Evolutionary conservation across 164 flowering plant genomes (phyloP), one percentile per base, ranked within the genome.

Genomic region (Piper longum): DNA sequence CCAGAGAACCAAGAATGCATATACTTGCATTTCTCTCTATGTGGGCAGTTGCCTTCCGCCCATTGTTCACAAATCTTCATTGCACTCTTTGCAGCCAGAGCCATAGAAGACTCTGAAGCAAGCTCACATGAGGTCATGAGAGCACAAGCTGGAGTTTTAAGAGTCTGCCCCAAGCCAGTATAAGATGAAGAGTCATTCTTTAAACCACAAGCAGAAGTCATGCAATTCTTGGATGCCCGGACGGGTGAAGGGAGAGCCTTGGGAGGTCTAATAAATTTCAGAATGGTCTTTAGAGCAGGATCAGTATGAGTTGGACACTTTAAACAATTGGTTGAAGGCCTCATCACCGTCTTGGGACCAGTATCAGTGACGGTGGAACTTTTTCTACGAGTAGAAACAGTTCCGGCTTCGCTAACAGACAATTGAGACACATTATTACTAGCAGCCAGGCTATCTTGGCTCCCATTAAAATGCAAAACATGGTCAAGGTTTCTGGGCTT

Each of bases 1-100:
- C 95, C 84, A 2, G 73, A 41, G 52, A 73, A 77, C 96, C 91
- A 91, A 56, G 79, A 75, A 73, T 95, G 99, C 79, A 79, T 66
- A 66, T n/a, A 87, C 66, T 62, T 74, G 69, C 99, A 95, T 56
- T 42, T 74, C 2, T 91, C 93, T 4, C 96, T 96, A 58, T 64
- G 82, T 13, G 43, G 58, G 72, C 99, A 95, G 44, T 71, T 81
- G 54, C 91, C 99, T 43, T 75, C 80, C 16, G 77, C 18, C 97
- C 97, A 95, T 70, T 54, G 80, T 36, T 75, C 78, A 65, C 99
- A 95, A 4, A 83, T 42, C 67, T 77, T 85, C 55, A 81, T 88
- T 45, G 41, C 72, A 75, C 78, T 87, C 66, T 64, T 57, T 43
- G 66, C 54, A 51, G 26, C 60, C 63, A 71, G 63, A 39, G 41